phyloP scores from a whole-genome alignment of 2,329 filamentous ascomycete species.

The Cercospora zeina region DNA sequence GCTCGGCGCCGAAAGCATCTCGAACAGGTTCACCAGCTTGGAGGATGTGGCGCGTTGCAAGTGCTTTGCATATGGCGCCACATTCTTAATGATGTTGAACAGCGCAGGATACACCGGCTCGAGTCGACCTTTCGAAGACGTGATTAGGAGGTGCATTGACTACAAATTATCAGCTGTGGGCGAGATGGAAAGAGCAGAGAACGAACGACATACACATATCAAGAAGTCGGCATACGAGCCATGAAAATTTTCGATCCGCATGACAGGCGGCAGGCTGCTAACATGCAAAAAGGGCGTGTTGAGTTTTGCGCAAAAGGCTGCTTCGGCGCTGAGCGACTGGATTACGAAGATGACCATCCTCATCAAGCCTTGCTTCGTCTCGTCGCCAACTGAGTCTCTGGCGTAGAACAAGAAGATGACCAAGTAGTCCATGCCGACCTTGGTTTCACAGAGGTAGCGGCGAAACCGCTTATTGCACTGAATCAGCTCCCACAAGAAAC shows the following conservation, averaged over 20 bases:
- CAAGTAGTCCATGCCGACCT: slow-evolving; percentile 88
- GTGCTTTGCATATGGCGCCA: slow-evolving; percentile 78
- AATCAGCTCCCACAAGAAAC: slow-evolving; percentile 95
- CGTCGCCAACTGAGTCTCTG: slow-evolving; percentile 81
- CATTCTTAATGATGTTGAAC: slow-evolving; percentile 88
- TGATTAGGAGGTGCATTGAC: slow-evolving; percentile 91
- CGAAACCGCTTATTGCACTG: slow-evolving; percentile 98
- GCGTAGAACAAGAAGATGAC: slow-evolving; percentile 90
- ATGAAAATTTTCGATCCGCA: slow-evolving; percentile 79
- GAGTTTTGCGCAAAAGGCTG: slow-evolving; percentile 83
- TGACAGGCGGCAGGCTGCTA: slow-evolving; percentile 77
- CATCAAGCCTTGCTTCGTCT: slow-evolving; percentile 85
- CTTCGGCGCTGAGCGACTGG: slow-evolving; percentile 91
- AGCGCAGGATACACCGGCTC: slow-evolving; percentile 90
- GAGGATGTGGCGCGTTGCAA: slow-evolving; percentile 73
- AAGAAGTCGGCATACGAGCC: slow-evolving; percentile 93
- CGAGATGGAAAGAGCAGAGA: not conserved
- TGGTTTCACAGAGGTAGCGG: slow-evolving; percentile 94
- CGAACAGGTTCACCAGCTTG: slow-evolving; percentile 83
- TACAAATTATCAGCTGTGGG: slow-evolving; percentile 41
- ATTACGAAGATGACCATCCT: slow-evolving; percentile 97
- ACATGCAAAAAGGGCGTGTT: slow-evolving; percentile 88
- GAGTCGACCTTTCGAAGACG: slow-evolving; percentile 83
- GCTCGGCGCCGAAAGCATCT: slow-evolving; percentile 88
- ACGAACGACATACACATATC: slow-evolving; percentile 68